Conservation (phyloP, 2,329 filamentous ascomycete species). For the Fusarium xylarioides region DNA sequence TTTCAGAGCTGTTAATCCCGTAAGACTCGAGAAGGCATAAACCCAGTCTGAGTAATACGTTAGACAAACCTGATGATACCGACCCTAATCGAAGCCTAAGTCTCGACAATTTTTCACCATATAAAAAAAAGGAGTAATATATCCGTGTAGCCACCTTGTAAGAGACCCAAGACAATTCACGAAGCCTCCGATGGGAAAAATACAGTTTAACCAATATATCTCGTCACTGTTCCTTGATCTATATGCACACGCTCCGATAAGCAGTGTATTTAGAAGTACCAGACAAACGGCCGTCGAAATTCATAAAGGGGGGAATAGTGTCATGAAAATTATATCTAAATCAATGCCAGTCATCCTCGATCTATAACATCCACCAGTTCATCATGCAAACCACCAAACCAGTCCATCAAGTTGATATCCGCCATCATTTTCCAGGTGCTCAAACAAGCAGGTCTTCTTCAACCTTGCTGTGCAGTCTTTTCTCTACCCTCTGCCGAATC, state of each 20-base stretch:
- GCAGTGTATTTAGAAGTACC: background rate
- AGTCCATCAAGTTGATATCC: background rate
- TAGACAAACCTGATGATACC: no score
- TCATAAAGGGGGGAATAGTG: slow-evolving; percentile 32
- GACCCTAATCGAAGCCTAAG: no score
- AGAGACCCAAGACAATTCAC: no score
- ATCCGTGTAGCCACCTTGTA: no score
- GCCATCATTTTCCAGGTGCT: slow-evolving; percentile 1
- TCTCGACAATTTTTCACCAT: no score
- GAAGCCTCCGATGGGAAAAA: no score
- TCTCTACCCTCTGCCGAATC: background rate
- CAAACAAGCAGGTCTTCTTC: slow-evolving; percentile 2
- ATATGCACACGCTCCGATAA: background rate
- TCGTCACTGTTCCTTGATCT: no score
- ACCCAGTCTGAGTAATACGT: no score
- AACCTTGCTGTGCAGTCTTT: background rate
- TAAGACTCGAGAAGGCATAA: no score
- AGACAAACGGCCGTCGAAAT: slow-evolving; percentile 10
- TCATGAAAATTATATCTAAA: slow-evolving; percentile 44
- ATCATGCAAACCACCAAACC: background rate
- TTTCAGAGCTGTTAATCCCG: no score
- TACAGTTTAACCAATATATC: no score
- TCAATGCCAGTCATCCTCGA: slow-evolving; percentile 34
- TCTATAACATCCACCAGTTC: slow-evolving; percentile 22
- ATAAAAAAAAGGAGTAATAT: no score